Conservation (phyloP, 164 flowering plant species). For the Liriodendron chinense region DNA sequence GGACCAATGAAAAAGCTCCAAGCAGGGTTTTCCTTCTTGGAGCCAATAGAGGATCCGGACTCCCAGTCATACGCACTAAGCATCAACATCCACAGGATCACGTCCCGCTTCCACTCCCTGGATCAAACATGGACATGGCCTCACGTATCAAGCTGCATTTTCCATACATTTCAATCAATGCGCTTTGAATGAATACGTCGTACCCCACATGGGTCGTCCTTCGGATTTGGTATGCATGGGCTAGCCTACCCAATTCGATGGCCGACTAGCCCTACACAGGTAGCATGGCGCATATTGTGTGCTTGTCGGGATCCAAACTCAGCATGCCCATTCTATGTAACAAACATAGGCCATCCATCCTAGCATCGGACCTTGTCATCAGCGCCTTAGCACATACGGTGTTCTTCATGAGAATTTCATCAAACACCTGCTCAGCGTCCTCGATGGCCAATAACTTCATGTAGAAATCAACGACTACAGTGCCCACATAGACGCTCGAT, state of each 20-base stretch:
- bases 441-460: conserved; percentile 29
- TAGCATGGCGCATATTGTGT: conserved; percentile 51
- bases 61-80: conserved; percentile 57
- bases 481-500: conserved; percentile 62
- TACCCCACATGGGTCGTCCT: conserved; percentile 15
- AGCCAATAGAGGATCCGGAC: too few relatives aligned
- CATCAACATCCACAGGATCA: conserved; percentile 82
- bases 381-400: conserved; percentile 70
- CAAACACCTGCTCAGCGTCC: conserved; percentile 53
- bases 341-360: conserved; percentile 41
- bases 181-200: conserved; percentile 58
- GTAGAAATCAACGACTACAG: conserved; percentile 57
- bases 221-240: conserved; percentile 41
- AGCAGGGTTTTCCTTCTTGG: too few relatives aligned
- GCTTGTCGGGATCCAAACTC: conserved; percentile 42
- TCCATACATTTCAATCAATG: conserved; percentile 83
- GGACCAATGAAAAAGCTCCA: too few relatives aligned
- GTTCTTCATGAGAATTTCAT: conserved; percentile 73
- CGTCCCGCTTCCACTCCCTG: conserved; percentile 39
- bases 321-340: conserved; percentile 35
- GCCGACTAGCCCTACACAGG: conserved; percentile 54
- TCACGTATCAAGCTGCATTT: conserved; percentile 57
- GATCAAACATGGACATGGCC: conserved; percentile 47
- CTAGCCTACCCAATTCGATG: conserved; percentile 52
- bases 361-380: conserved; percentile 56